Evolutionary conservation across 1,139 yeast species (phyloP), one percentile per base, ranked within the genome.

Genomic region (Yamadazyma dushanensis): DNA sequence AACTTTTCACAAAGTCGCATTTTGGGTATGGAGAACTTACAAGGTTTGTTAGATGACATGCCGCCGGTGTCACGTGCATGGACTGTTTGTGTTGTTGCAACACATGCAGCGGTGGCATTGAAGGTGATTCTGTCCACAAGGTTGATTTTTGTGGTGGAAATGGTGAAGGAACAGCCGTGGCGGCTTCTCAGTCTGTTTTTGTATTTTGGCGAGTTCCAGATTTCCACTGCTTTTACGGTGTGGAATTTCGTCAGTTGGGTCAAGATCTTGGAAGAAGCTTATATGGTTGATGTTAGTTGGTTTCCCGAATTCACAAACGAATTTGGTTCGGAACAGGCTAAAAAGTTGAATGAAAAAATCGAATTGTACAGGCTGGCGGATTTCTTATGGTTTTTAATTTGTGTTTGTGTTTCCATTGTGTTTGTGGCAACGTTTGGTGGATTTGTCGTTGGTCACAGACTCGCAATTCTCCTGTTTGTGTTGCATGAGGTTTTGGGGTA

Each of bases 1-100:
- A n/a, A n/a, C n/a, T n/a, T n/a, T n/a, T n/a, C n/a, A n/a, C n/a
- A n/a, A n/a, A n/a, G n/a, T n/a, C n/a, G 16, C 26, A 4, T 10
- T 13, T 24, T 24, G 10, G 13, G 22, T 9, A 45, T 46, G 50
- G 47, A 46, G 15, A 40, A 41, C 27, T 9, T 42, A 10, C 44
- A 34, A 8, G 29, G 29, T 8, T 15, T 44, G 3, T 10, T 47
- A 5, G 20, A 18, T 3, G 37, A 34, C 10, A 16, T 59, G 10
- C 71, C 71, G 1, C 68, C 70, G 2, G 55, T 66, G 8, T 61
- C 70, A 2, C 47, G 62, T 32, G 49, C 41, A 26, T 66, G 70
- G 70, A 36, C 54, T 6, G 37, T 53, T 2, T 47, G 55, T 8
- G 56, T 37, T 15, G 25, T 28, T 16, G 34, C 14, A 8, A 19